Conservation (phyloP, 2,329 filamentous ascomycete species). For the Tolypocladium amazonense region DNA sequence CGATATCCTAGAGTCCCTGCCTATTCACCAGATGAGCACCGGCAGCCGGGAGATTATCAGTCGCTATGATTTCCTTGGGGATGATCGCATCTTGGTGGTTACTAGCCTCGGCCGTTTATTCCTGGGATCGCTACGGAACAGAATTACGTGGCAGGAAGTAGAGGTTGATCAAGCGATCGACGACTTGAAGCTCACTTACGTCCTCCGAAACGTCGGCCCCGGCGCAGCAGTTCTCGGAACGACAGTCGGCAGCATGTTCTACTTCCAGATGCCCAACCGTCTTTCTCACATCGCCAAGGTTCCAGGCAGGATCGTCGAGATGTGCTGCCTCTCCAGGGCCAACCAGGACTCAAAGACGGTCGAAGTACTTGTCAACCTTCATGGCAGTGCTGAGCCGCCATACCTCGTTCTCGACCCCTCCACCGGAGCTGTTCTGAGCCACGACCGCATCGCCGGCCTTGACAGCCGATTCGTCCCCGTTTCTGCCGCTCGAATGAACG, state of each 20-base stretch:
- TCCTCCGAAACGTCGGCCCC: conserved; percentile 27
- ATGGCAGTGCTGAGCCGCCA: conserved; percentile 32
- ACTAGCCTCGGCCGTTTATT: conserved; percentile 53
- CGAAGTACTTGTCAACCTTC: conserved; percentile 33
- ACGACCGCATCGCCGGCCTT: conserved; percentile 23
- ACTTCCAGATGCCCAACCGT: conserved; percentile 22
- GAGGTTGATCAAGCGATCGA: conserved; percentile 17
- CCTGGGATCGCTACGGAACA: conserved; percentile 24
- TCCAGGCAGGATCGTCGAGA: conserved; percentile 38
- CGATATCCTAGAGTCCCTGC: conserved; percentile 16
- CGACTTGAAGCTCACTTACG: conserved; percentile 36
- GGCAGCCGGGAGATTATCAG: conserved; percentile 35
- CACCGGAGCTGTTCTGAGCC: conserved; percentile 15
- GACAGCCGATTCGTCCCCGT: conserved; percentile 40
- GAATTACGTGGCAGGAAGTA: conserved; percentile 33
- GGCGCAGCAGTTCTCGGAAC: conserved; percentile 37
- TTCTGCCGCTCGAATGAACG: conserved; percentile 29
- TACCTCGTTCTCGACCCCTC: conserved; percentile 28
- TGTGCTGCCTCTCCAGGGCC: conserved; percentile 27
- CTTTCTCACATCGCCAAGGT: conserved; percentile 26
- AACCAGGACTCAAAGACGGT: conserved; percentile 2
- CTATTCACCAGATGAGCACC: conserved; percentile 3
- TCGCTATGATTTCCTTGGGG: conserved; percentile 52
- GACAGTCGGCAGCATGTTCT: conserved; percentile 35
- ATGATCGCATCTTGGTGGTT: conserved; percentile 40